Percentiles rank a stretch among this genome's conserved stretches.
Evolutionary conservation across 202 grass and related monocot genomes (phyloP).

Genomic region (Brachypodium distachyon): DNA sequence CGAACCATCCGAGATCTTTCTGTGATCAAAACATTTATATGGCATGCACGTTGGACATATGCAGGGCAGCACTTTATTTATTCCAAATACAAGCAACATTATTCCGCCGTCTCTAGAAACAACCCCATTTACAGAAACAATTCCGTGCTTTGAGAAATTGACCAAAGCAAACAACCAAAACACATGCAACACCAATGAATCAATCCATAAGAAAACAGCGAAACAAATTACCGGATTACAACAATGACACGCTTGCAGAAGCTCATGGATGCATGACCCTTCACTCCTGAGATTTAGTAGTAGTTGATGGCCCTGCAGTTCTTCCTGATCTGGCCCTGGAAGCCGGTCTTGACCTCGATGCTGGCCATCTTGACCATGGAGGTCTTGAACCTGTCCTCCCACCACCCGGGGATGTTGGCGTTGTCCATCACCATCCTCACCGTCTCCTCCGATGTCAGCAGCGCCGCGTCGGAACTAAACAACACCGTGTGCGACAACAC

Average conservation of each 20-base stretch:
- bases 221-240: background rate
- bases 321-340: conserved; percentile 10
- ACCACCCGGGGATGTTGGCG: background rate
- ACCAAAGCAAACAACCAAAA: background rate
- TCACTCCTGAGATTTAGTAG: background rate
- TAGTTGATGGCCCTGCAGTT: conserved; percentile 23
- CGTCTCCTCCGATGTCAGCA: conserved; percentile 2
- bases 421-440: background rate
- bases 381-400: conserved; percentile 4
- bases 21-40: background rate
- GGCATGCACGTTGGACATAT: background rate
- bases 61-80: background rate
- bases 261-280: background rate
- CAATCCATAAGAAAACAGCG: too few relatives aligned
- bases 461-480: conserved; percentile 24
- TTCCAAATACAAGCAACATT: background rate
- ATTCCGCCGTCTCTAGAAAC: too few relatives aligned
- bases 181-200: too few relatives aligned
- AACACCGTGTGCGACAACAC: background rate
- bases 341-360: conserved; percentile 12
- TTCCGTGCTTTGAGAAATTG: background rate
- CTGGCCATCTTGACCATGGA: conserved; percentile 31
- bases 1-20: background rate
- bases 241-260: background rate
- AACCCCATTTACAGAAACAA: too few relatives aligned